Base-by-base conservation (phyloP, 2,329 filamentous ascomycete species). In the Alternaria sp. region DNA sequence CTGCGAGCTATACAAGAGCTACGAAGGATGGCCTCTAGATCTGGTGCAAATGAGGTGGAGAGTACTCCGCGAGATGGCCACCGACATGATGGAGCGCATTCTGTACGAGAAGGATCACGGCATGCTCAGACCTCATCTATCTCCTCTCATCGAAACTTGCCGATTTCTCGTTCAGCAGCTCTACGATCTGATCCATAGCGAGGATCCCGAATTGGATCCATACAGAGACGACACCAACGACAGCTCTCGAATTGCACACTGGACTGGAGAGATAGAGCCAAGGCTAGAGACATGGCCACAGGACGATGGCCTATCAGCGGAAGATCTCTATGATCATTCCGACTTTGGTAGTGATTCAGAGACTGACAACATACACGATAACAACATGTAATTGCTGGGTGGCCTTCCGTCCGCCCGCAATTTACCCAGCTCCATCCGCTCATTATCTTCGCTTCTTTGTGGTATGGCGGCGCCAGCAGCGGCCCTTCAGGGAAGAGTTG, bases 331-430 rank as follows among this genome's bases (percentile, higher is more conserved):
- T 49, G 77, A 79, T 40, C 72, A 76, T n/a, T 79, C 77, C 5
- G 77, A 79, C 59, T 79, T 78, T 69, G 76, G 72, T 9, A 78
- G 74, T 73, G 77, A 80, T 67, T 80, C 77, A 51, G 77, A 79
- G 60, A 69, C 74, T 17, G 71, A 68, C 23, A 72, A 78, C 17
- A 61, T 72, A 9, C 66, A 70, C 66, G 73, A 73, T 6, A 63
- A 70, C 44, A 65, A 60, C 57, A 46, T 11, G 43, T 62, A 44
- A 62, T 59, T 50, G n/a, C 25, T 60, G n/a, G 59, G 43, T 30
- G 8, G 7, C 25, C 17, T 17, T 46, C 17, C 36, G 28, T 19
- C 15, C 30, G 30, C 32, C 47, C 54, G 50, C 46, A 19, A 26
- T 28, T 32, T 11, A 11, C 10, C 28, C 55, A 25, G 28, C 46